Evolutionary conservation across 2,329 filamentous ascomycete genomes (phyloP).

Genomic region (Neopestalotiopsis clavispora): DNA sequence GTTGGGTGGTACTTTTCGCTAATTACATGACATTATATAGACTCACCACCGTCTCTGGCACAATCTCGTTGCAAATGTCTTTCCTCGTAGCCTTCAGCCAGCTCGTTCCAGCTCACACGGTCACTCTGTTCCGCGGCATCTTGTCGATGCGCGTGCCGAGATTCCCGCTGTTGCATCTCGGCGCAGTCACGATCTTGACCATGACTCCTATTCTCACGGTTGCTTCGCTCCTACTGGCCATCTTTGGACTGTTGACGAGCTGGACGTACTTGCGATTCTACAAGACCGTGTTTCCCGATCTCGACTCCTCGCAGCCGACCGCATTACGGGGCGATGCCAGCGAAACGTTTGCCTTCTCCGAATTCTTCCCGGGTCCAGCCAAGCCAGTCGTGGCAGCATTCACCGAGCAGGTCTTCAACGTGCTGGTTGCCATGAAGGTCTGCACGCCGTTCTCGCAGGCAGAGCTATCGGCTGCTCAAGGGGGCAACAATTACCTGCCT

Average conservation of each 20-base stretch:
- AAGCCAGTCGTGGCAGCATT: constrained; percentile 79
- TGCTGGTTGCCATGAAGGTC: constrained; percentile 76
- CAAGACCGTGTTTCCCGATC: constrained; percentile 75
- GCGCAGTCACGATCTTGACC: constrained; percentile 69
- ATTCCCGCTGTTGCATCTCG: constrained; percentile 75
- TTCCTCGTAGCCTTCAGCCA: constrained; percentile 98
- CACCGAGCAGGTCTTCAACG: constrained; percentile 75
- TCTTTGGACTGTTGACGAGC: constrained; percentile 82
- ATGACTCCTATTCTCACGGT: constrained; percentile 65
- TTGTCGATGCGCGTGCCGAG: constrained; percentile 84
- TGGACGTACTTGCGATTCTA: constrained; percentile 98
- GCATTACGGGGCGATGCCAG: constrained; percentile 86
- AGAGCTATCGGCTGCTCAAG: constrained; percentile 77
- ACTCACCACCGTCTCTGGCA: constrained; percentile 83
- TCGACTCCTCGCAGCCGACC: constrained; percentile 64
- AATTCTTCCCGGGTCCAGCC: constrained; percentile 87
- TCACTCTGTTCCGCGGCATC: constrained; percentile 87
- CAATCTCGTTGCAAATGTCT: constrained; percentile 85
- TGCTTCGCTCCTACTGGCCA: constrained; percentile 78
- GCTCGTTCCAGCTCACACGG: constrained; percentile 94
- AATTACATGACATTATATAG: constrained; percentile 47
- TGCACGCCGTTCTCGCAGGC: constrained; percentile 86
- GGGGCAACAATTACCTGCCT: constrained; percentile 59
- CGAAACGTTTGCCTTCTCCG: constrained; percentile 94
- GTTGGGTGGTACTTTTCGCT: constrained; percentile 18